Evolutionary conservation across 495 filamentous ascomycete genomes (phyloP).

Genomic region (Penicillium macrosclerotiorum): DNA sequence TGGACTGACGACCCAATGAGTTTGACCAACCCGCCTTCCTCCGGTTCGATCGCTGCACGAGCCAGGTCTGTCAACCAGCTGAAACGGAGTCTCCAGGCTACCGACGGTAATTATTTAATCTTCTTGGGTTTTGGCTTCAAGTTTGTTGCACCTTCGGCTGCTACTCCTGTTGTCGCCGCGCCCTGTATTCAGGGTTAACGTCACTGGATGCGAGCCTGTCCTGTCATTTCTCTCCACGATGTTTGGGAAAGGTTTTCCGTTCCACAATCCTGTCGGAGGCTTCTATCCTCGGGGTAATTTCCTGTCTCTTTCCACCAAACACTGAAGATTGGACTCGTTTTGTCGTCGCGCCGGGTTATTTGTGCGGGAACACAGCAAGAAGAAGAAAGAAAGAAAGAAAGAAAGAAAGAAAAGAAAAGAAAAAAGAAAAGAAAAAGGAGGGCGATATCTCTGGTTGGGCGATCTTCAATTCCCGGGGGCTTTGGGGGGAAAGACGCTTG

Average conservation of each 20-base stretch:
- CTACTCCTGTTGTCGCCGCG: conserved; percentile 2
- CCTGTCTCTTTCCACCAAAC: conserved; percentile 25
- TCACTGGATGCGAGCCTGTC: conserved; percentile 10
- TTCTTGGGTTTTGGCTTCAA: conserved; percentile 19
- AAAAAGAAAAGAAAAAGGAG: conserved; percentile 4
- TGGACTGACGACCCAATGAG: conserved; percentile 40
- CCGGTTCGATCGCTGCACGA: conserved; percentile 49
- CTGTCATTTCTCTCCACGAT: conserved; percentile 32
- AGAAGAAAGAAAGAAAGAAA: too few species aligned
- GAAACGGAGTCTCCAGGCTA: conserved; percentile 73
- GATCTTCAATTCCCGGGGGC: conserved; percentile 16
- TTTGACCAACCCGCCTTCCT: conserved; percentile 56
- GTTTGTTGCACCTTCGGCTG: conserved; percentile 15
- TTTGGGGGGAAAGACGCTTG: conserved; percentile 14
- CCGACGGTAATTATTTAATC: conserved; percentile 64
- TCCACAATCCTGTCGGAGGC: conserved; percentile 41
- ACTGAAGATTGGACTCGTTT: too few species aligned
- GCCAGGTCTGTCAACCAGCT: conserved; percentile 49
- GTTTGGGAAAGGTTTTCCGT: conserved; percentile 45
- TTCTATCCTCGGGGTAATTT: conserved; percentile 52
- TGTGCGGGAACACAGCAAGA: too few species aligned
- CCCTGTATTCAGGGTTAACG: conserved; percentile 13
- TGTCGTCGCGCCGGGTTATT: too few species aligned
- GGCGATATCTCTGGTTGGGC: conserved; percentile 11
- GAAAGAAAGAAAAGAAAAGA: background rate